phyloP scores from a whole-genome alignment of 495 filamentous ascomycete genomes.

The Xylaria nigripes region DNA sequence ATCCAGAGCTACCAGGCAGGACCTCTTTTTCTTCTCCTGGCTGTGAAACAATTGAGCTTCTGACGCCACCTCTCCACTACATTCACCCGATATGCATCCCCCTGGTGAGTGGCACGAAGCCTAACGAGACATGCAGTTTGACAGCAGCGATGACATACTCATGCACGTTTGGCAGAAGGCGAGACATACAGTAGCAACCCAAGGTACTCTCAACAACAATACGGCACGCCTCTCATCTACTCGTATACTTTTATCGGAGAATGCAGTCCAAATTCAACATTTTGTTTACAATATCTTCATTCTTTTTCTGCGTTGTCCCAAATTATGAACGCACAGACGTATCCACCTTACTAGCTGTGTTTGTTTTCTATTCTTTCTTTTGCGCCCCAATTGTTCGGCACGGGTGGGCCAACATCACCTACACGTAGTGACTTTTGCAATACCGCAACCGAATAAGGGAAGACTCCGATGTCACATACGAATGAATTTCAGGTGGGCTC shows the following conservation, averaged over 20 bases:
- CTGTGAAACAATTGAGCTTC: slow-evolving; percentile 5
- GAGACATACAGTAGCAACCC: slow-evolving; percentile 11
- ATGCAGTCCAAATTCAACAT: background rate
- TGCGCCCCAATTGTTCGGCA: slow-evolving; percentile 14
- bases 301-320: slow-evolving; percentile 3
- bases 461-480: slow-evolving; percentile 8
- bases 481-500: slow-evolving; percentile 3
- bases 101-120: slow-evolving; percentile 11
- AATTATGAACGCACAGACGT: slow-evolving; percentile 5
- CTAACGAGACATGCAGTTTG: slow-evolving; percentile 14
- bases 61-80: slow-evolving; percentile 4
- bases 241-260: background rate
- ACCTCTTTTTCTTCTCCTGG: background rate
- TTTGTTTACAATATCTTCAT: slow-evolving; percentile 1
- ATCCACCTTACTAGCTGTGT: slow-evolving; percentile 9
- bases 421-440: slow-evolving; percentile 6
- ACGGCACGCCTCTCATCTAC: slow-evolving; percentile 2
- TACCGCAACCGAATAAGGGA: slow-evolving; percentile 4
- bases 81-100: slow-evolving; percentile 9
- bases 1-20: slow-evolving; percentile 1
- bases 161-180: slow-evolving; percentile 12
- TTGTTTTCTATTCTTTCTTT: slow-evolving; percentile 9
- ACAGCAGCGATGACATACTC: slow-evolving; percentile 9
- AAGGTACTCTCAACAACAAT: slow-evolving; percentile 5
- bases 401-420: slow-evolving; percentile 5